Conservation (phyloP, 179 eudicot species). For the Actinidia arguta region DNA sequence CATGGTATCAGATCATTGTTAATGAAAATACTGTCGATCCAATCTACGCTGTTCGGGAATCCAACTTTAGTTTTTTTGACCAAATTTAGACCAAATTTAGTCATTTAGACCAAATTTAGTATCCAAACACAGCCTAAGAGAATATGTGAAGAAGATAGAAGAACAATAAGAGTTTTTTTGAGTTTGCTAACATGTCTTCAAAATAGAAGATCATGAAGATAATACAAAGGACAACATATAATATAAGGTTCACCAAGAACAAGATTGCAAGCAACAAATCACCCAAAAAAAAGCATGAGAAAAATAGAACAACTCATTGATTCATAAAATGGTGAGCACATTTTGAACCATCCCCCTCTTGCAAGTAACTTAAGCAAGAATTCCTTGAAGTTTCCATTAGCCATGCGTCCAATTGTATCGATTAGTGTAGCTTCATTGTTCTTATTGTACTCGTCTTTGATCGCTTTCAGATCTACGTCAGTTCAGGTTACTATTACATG, state of each 20-base stretch:
- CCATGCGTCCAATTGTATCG: slow-evolving; percentile 47
- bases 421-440: slow-evolving; percentile 43
- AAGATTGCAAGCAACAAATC: slow-evolving; percentile 5
- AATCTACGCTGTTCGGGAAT: too few relatives aligned
- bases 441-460: slow-evolving; percentile 49
- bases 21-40: too few relatives aligned
- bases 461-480: slow-evolving; percentile 62
- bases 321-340: background rate
- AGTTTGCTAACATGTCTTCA: too few relatives aligned
- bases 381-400: slow-evolving; percentile 78
- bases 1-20: too few relatives aligned
- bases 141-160: too few relatives aligned
- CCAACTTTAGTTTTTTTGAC: too few relatives aligned
- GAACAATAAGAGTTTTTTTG: too few relatives aligned
- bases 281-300: background rate
- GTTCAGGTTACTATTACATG: slow-evolving; percentile 71
- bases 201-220: too few relatives aligned
- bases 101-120: too few relatives aligned
- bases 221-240: too few relatives aligned
- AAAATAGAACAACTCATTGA: slow-evolving; percentile 14
- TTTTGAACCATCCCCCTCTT: slow-evolving; percentile 27
- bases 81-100: too few relatives aligned
- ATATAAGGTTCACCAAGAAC: background rate
- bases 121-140: too few relatives aligned
- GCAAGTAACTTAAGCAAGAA: slow-evolving; percentile 65